These are phyloP conservation scores for Aegilops speltoides DNA, from an alignment of 176 grass and related monocot genomes.

Conservation along the genomic window DNA sequence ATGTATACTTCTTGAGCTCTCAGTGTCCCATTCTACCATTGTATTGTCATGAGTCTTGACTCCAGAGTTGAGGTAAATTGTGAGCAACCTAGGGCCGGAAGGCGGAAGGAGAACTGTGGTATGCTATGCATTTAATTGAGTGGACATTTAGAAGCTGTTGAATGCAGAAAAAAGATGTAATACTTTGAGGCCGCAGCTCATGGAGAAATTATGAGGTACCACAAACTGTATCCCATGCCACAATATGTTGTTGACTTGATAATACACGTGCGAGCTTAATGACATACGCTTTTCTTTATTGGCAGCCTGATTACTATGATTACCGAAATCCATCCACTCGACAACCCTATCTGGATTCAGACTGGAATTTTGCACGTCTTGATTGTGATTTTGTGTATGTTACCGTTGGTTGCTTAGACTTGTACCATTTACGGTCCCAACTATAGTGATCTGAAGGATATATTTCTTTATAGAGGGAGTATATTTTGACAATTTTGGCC, in stretches of 20 bases:
- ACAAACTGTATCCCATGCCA: neutral
- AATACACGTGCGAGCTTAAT: neutral
- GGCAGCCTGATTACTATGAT: conserved; percentile 21
- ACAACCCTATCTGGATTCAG: neutral
- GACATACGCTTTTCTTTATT: neutral
- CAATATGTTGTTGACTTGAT: neutral
- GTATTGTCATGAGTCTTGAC: neutral
- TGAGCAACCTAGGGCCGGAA: neutral
- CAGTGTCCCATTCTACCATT: neutral
- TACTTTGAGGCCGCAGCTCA: neutral
- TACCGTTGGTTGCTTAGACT: neutral
- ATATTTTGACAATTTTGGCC: neutral
- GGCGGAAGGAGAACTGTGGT: conserved; percentile 10
- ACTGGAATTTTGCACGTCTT: neutral
- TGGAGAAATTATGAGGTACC: conserved; percentile 15
- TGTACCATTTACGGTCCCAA: neutral
- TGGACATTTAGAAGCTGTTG: neutral
- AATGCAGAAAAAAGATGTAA: conserved; percentile 16
- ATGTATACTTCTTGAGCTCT: conserved; percentile 19
- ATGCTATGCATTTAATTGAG: conserved; percentile 18
- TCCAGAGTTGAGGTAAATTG: neutral
- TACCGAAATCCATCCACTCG: neutral
- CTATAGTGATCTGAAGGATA: neutral
- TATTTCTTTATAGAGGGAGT: no score
- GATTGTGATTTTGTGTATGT: neutral